Base-by-base conservation (phyloP, 2,329 filamentous ascomycete species). In the Ceratocystis papillata region DNA sequence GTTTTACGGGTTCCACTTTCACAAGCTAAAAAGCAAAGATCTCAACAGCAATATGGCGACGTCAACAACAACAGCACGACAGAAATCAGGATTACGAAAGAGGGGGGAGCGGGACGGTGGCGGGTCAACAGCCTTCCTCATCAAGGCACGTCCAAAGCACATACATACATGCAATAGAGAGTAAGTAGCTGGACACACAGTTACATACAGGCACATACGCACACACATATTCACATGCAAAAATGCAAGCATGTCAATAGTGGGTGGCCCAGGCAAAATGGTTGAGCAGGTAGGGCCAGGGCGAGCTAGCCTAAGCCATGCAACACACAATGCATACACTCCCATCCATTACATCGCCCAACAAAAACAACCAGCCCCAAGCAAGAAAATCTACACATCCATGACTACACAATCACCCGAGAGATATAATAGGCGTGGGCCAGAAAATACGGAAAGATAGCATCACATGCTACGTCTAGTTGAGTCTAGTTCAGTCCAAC, bases 221-320 rank as follows among this genome's bases (percentile, higher is more conserved):
- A 62, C 28, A 62, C 44, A 61, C 50, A 67, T 67, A 50, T 65
- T 64, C 61, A 64, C 30, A 45, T 37, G 33, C 20, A 7, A 33
- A 55, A 53, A 66, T 28, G 28, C 44, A 22, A 62, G 37, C 37
- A 41, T 15, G 37, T 15, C 37, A 41, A 10, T 5, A 41, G 37
- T 15, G 10, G 37, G 37, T 15, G 10, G 37, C 37, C 37, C 37
- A 15, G 37, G 37, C 17, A 22, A 50, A 50, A 12, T 50, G 48
- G 46, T 50, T 50, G 48, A 50, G 20, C n/a, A 50, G n/a, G n/a
- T 50, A 15, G 22, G 7, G 22, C 8, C n/a, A 25, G 8, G 22
- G 7, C 48, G 44, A 63, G 5, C 17, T 6, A 30, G 55, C 55
- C 7, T 5, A n/a, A 45, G 55, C 33, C 65, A 64, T 60, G 48